Evolutionary conservation across 73 alveolate species (phyloP).

Genomic region (Effrenium voratum): DNA sequence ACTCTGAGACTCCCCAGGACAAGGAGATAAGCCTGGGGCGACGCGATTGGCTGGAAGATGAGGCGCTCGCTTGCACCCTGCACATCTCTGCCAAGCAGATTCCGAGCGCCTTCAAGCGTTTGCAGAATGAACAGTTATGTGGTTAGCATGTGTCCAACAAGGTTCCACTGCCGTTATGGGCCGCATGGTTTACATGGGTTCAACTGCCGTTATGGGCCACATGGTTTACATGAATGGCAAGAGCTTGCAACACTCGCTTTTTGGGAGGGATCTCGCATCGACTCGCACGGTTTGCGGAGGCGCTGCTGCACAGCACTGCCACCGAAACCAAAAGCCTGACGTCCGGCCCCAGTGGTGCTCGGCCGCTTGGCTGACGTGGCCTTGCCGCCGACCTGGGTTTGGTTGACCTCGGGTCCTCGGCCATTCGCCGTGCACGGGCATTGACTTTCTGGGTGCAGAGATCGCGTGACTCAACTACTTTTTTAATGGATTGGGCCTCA

Average conservation of each 20-base stretch:
- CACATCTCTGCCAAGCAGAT: background rate
- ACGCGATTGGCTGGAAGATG: conserved; percentile 61
- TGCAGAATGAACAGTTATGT: background rate
- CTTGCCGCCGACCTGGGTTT: too few relatives aligned
- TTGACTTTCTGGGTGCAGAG: too few relatives aligned
- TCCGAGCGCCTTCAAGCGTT: background rate
- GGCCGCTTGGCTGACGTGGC: background rate
- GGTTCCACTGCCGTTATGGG: too few relatives aligned
- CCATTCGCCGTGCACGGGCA: too few relatives aligned
- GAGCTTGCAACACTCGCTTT: background rate
- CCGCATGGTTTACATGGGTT: background rate
- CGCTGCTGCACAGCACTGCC: conserved; percentile 11
- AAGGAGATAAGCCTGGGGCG: conserved; percentile 62
- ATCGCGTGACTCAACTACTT: too few relatives aligned
- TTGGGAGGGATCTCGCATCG: background rate
- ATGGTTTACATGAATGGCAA: background rate
- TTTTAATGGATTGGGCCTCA: too few relatives aligned
- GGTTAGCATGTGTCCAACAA: background rate
- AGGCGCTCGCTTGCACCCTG: background rate
- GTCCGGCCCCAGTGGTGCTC: background rate
- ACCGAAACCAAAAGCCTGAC: background rate
- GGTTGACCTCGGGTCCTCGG: too few relatives aligned
- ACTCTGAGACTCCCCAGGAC: conserved; percentile 2
- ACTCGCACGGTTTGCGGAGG: background rate
- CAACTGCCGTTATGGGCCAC: background rate